These are phyloP conservation scores for Flaveria linearis DNA, from an alignment of 129 eudicot genomes.

Conservation along the genomic window DNA sequence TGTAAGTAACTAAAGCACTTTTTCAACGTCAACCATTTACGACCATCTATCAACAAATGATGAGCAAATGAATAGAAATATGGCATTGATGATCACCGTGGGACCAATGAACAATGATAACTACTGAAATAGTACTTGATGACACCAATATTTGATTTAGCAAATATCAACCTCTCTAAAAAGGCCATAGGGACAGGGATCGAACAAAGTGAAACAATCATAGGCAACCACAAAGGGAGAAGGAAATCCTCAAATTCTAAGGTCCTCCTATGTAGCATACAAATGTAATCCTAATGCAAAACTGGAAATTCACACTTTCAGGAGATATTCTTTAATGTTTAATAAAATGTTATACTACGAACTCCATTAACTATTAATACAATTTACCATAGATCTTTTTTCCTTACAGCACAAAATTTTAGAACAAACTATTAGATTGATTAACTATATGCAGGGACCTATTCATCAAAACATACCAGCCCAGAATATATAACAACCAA, in stretches of 20 bases:
- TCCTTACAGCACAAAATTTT: neutral
- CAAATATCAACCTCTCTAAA: neutral
- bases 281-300: slow-evolving; percentile 2
- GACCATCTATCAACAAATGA: neutral
- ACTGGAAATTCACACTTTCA: neutral
- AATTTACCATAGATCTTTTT: no score
- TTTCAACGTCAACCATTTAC: neutral
- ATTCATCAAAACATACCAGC: neutral
- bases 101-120: neutral
- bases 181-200: neutral
- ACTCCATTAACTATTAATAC: neutral
- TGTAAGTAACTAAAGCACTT: neutral
- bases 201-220: neutral
- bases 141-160: neutral
- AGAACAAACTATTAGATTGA: neutral
- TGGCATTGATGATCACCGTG: neutral
- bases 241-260: slow-evolving; percentile 12
- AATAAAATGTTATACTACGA: neutral
- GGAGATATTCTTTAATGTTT: slow-evolving; percentile 3
- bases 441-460: neutral
- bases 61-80: neutral
- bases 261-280: neutral
- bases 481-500: neutral
- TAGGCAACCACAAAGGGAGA: neutral
- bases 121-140: neutral